Evolutionary conservation across 2,329 filamentous ascomycete species (phyloP).

Genomic region (Colletotrichum liaoningense): DNA sequence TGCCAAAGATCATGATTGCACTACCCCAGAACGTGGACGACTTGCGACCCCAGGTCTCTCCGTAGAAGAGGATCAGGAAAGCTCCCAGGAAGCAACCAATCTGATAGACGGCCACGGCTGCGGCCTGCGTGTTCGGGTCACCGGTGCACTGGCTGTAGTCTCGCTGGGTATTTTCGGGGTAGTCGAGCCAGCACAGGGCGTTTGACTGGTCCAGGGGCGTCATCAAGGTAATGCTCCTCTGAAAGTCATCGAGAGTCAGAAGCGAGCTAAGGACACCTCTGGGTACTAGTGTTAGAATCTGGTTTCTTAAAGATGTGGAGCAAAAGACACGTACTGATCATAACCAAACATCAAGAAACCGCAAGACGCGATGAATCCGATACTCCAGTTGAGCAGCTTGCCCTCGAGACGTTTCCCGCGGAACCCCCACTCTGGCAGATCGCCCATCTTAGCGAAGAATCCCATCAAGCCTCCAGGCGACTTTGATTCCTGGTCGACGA

Average conservation of each 20-base stretch:
- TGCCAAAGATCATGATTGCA: constrained; percentile 45
- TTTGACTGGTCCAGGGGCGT: constrained; percentile 41
- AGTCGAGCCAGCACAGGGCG: constrained; percentile 40
- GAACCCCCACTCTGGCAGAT: constrained; percentile 41
- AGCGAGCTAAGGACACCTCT: constrained; percentile 43
- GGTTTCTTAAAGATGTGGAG: neutral
- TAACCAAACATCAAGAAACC: constrained; percentile 45
- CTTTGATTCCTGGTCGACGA: constrained; percentile 1
- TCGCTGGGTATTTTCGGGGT: constrained; percentile 29
- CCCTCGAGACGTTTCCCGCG: constrained; percentile 40
- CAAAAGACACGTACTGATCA: constrained; percentile 36
- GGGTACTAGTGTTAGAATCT: neutral
- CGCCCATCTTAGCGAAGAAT: constrained; percentile 37
- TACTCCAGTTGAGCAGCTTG: constrained; percentile 40
- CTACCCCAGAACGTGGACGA: constrained; percentile 47
- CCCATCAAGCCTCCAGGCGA: neutral
- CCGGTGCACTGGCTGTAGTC: constrained; percentile 41
- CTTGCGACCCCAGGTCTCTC: constrained; percentile 45
- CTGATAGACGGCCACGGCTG: constrained; percentile 43
- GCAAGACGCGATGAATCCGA: constrained; percentile 44
- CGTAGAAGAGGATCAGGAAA: constrained; percentile 43
- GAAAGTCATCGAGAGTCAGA: constrained; percentile 43
- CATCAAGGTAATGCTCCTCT: constrained; percentile 41
- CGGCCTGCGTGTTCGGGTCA: constrained; percentile 43
- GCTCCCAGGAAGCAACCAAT: constrained; percentile 45